phyloP scores from a whole-genome alignment of 1,284 basidiomycete species.

The Leccinum pachyderme region DNA sequence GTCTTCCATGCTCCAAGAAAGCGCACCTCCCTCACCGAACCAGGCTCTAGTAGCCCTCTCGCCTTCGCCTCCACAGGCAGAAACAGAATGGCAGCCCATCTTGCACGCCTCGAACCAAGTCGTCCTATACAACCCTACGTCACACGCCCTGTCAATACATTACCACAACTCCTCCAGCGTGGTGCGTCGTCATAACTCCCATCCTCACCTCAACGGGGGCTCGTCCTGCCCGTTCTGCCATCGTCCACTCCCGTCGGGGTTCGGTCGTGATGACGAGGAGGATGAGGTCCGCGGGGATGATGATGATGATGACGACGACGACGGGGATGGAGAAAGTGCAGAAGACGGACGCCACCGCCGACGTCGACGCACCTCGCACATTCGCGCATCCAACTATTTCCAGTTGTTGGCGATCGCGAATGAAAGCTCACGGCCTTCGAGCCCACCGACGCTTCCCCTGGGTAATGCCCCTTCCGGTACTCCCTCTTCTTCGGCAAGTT shows the following conservation, averaged over 20 bases:
- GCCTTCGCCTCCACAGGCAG: constrained; percentile 9
- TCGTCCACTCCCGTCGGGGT: constrained; percentile 45
- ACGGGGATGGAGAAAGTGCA: constrained; percentile 13
- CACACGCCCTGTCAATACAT: constrained; percentile 75
- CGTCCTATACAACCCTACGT: constrained; percentile 84
- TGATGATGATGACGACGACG: not conserved
- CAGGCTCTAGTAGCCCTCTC: constrained; percentile 31
- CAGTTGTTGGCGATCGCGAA: constrained; percentile 68
- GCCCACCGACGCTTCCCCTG: constrained; percentile 37
- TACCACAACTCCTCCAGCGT: constrained; percentile 35
- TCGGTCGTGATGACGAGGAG: constrained; percentile 17
- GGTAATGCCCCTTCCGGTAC: constrained; percentile 24
- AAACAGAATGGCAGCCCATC: constrained; percentile 62
- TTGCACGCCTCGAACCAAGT: constrained; percentile 80
- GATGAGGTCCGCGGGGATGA: not conserved
- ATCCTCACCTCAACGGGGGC: constrained; percentile 17
- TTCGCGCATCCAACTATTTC: constrained; percentile 70
- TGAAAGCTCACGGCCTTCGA: constrained; percentile 57
- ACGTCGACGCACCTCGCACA: constrained; percentile 34
- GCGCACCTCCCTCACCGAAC: constrained; percentile 30
- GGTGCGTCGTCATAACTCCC: not conserved
- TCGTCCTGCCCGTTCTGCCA: constrained; percentile 71
- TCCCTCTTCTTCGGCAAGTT: constrained; percentile 24
- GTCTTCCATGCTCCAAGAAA: constrained; percentile 23
- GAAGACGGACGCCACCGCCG: constrained; percentile 15